Percentiles rank a stretch among this genome's conserved stretches.
These are phyloP conservation scores for Geotrichum cucujoidarum DNA, from an alignment of 1,139 yeast species.

Conservation along the genomic window DNA sequence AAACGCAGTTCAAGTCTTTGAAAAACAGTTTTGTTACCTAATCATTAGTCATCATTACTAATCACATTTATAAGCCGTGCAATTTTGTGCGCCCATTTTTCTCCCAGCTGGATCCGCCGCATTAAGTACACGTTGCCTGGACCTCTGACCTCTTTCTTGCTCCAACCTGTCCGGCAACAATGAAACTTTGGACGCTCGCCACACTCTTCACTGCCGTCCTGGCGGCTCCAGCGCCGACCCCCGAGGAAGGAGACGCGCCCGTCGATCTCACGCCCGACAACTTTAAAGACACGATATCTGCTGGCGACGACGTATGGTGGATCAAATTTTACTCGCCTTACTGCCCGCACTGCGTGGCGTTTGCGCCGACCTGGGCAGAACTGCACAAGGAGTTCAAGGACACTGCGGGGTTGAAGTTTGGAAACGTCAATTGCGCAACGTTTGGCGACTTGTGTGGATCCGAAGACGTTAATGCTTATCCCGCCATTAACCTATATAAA, in stretches of 20 bases:
- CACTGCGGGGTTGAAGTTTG: slow-evolving; percentile 34
- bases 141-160: background rate
- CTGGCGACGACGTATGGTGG: slow-evolving; percentile 35
- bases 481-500: slow-evolving; percentile 35
- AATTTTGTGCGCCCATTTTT: too few relatives aligned
- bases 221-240: slow-evolving; percentile 10
- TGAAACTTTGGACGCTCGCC: slow-evolving; percentile 1
- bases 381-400: slow-evolving; percentile 27
- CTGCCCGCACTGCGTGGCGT: slow-evolving; percentile 38
- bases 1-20: too few relatives aligned
- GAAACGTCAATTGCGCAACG: slow-evolving; percentile 39
- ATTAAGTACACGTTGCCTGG: too few relatives aligned
- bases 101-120: too few relatives aligned
- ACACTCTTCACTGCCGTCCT: background rate
- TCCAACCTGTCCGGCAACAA: background rate
- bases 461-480: slow-evolving; percentile 34
- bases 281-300: slow-evolving; percentile 2
- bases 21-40: too few relatives aligned
- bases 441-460: slow-evolving; percentile 40
- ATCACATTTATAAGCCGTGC: background rate
- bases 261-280: slow-evolving; percentile 13
- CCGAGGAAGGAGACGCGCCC: slow-evolving; percentile 9
- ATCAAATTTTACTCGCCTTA: slow-evolving; percentile 43
- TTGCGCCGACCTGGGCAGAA: slow-evolving; percentile 41
- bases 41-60: background rate